Conservation (phyloP, 2,329 filamentous ascomycete genomes). For the Aspergillus alliaceus region DNA sequence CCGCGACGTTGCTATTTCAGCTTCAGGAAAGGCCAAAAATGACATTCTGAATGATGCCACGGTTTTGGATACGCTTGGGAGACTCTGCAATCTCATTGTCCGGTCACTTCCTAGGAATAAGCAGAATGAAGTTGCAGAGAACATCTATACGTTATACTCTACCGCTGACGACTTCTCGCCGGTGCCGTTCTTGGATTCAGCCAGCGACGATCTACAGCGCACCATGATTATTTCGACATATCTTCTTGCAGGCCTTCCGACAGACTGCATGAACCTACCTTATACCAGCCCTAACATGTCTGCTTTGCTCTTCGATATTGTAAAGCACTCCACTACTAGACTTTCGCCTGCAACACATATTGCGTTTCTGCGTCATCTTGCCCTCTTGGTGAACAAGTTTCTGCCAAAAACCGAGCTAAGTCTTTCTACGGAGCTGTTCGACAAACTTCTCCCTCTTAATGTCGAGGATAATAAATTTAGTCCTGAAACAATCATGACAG, state of each 20-base stretch:
- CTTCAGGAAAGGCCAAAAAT: conserved; percentile 34
- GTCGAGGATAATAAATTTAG: conserved; percentile 25
- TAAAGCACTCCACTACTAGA: conserved; percentile 33
- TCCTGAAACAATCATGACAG: conserved; percentile 50
- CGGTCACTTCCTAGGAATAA: conserved; percentile 54
- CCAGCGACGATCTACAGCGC: conserved; percentile 38
- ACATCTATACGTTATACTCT: conserved; percentile 56
- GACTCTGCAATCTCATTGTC: conserved; percentile 61
- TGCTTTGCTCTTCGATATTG: conserved; percentile 36
- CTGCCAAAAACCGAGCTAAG: conserved; percentile 34
- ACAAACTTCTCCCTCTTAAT: conserved; percentile 28
- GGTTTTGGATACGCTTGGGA: conserved; percentile 60
- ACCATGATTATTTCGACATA: conserved; percentile 59
- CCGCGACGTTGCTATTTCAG: conserved; percentile 37
- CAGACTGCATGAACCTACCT: conserved; percentile 33
- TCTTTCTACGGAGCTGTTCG: conserved; percentile 32
- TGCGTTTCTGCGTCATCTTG: conserved; percentile 43
- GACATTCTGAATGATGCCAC: conserved; percentile 50
- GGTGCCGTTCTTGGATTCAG: conserved; percentile 34
- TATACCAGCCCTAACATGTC: conserved; percentile 32
- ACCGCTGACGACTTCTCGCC: conserved; percentile 33
- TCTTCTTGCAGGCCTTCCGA: conserved; percentile 54
- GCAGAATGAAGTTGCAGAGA: conserved; percentile 52
- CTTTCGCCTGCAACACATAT: conserved; percentile 38
- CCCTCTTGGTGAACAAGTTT: conserved; percentile 44